These are phyloP conservation scores for Aurantiochytrium sp. DNA, from an alignment of 108 stramenopile genomes.

Conservation along the genomic window DNA sequence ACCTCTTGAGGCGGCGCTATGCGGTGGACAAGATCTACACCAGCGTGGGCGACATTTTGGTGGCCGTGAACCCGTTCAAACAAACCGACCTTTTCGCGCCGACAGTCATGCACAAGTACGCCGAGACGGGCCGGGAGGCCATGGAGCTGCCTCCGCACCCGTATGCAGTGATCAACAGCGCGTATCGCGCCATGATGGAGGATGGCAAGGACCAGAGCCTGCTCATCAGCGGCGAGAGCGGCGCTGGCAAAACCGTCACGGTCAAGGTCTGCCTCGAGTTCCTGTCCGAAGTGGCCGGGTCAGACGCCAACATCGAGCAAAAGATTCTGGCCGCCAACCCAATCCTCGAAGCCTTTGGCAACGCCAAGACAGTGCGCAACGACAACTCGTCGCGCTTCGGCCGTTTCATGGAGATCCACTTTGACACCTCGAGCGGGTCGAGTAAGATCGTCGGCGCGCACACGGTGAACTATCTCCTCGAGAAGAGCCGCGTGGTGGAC, in stretches of 20 bases:
- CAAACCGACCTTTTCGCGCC: slow-evolving; percentile 22
- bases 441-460: slow-evolving; percentile 17
- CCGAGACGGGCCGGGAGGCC: background rate
- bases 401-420: slow-evolving; percentile 45
- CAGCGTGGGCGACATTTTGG: slow-evolving; percentile 39
- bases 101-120: background rate
- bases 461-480: slow-evolving; percentile 43
- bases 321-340: slow-evolving; percentile 93
- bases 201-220: slow-evolving; percentile 53
- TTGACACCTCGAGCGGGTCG: background rate
- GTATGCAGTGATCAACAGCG: slow-evolving; percentile 69
- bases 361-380: slow-evolving; percentile 84
- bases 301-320: slow-evolving; percentile 72
- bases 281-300: slow-evolving; percentile 43
- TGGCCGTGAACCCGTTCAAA: slow-evolving; percentile 46
- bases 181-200: slow-evolving; percentile 69
- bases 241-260: slow-evolving; percentile 68
- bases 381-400: slow-evolving; percentile 45
- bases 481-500: slow-evolving; percentile 41
- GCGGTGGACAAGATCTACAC: slow-evolving; percentile 55
- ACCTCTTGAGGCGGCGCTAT: slow-evolving; percentile 49
- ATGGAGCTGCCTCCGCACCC: slow-evolving; percentile 64
- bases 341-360: slow-evolving; percentile 97
- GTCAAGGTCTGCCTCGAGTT: slow-evolving; percentile 66
- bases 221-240: slow-evolving; percentile 62